Percentiles rank a stretch among this genome's conserved stretches.
These are phyloP conservation scores for Talaromyces sp. DNA, from an alignment of 2,329 filamentous ascomycete genomes.

Conservation along the genomic window DNA sequence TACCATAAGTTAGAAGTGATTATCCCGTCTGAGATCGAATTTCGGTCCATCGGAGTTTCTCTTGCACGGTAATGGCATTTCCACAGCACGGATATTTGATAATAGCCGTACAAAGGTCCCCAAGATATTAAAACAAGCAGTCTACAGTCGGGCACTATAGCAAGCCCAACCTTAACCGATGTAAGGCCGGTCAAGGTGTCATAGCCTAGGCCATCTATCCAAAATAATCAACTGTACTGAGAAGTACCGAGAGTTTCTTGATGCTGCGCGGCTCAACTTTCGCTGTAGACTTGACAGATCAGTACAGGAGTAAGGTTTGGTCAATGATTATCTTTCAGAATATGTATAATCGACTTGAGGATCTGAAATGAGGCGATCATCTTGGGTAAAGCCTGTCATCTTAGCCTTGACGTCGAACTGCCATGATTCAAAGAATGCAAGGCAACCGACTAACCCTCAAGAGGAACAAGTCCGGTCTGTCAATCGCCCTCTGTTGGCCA, in stretches of 20 bases:
- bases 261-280: not conserved
- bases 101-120: not conserved
- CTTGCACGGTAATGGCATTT: not conserved
- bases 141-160: not conserved
- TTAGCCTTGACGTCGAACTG: not conserved
- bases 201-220: not conserved
- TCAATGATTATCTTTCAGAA: not conserved
- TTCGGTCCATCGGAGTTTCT: not conserved
- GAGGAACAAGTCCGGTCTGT: not conserved
- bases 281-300: not conserved
- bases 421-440: not conserved
- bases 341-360: not conserved
- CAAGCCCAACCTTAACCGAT: not conserved
- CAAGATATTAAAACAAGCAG: not conserved
- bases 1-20: not conserved
- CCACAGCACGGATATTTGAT: not conserved
- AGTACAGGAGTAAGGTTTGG: not conserved
- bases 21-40: not conserved
- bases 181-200: not conserved
- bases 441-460: not conserved
- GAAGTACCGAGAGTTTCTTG: not conserved
- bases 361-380: not conserved
- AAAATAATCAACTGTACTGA: not conserved
- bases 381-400: not conserved
- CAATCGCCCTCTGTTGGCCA: not conserved